Conservation (phyloP, 148 eudicot genomes). For the Simmondsia chinensis region DNA sequence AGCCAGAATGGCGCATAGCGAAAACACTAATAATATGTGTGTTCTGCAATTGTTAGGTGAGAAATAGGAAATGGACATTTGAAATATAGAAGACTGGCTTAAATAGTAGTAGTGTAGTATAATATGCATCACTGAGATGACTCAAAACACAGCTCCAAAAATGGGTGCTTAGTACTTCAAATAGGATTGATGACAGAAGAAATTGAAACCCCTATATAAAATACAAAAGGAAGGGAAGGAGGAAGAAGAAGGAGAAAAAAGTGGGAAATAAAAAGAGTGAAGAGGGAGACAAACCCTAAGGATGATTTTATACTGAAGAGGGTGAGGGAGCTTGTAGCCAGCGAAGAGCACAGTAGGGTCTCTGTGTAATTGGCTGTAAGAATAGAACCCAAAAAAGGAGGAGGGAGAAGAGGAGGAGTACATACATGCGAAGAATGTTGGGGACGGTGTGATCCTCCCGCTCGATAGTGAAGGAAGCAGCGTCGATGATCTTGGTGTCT, state of each 20-base stretch:
- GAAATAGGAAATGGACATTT: no score
- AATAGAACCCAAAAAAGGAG: not conserved
- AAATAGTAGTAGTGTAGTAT: not conserved
- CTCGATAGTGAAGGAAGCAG: constrained; percentile 67
- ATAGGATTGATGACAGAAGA: not conserved
- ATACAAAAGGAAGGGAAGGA: not conserved
- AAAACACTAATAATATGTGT: not conserved
- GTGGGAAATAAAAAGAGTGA: no score
- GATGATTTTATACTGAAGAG: constrained; percentile 69
- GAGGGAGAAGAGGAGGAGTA: not conserved
- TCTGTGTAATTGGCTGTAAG: constrained; percentile 64
- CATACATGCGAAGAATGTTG: constrained; percentile 63
- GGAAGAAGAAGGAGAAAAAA: not conserved
- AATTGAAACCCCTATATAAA: not conserved
- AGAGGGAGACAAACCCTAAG: constrained; percentile 47
- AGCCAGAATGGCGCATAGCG: not conserved
- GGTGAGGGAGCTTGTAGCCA: constrained; percentile 78
- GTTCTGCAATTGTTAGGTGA: no score
- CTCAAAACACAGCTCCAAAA: no score
- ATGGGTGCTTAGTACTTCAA: no score
- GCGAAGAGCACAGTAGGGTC: constrained; percentile 63
- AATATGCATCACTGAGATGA: not conserved
- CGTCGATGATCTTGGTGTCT: constrained; percentile 73
- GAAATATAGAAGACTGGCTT: not conserved
- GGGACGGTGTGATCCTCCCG: constrained; percentile 71